Evolutionary conservation across 208 protist species (phyloP).

Genomic region (Crithidia fasciculata): DNA sequence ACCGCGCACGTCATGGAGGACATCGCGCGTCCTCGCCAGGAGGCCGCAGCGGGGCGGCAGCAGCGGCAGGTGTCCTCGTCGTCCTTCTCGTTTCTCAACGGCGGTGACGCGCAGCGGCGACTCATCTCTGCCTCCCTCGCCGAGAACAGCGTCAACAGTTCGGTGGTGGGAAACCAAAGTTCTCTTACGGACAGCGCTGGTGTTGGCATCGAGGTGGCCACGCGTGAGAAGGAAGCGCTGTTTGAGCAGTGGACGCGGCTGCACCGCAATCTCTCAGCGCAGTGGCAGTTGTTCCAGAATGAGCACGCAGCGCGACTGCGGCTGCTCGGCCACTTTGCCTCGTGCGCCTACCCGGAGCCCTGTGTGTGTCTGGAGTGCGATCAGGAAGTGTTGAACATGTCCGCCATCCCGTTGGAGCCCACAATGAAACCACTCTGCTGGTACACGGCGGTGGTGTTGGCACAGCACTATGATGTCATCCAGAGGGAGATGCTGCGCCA

Average conservation of each 20-base stretch:
- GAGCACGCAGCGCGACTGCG: conserved; percentile 38
- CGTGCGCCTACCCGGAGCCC: conserved; percentile 49
- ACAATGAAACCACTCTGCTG: conserved; percentile 42
- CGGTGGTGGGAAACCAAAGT: no score
- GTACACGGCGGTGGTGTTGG: conserved; percentile 52
- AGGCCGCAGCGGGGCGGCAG: background rate
- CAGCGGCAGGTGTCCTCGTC: background rate
- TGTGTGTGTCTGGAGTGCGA: conserved; percentile 53
- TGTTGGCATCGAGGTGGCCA: conserved; percentile 18
- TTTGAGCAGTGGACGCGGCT: conserved; percentile 36
- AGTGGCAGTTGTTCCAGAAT: conserved; percentile 39
- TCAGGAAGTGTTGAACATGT: conserved; percentile 59
- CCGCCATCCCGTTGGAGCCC: conserved; percentile 45
- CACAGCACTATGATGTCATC: conserved; percentile 24
- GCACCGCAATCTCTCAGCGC: conserved; percentile 21
- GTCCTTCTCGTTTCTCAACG: no score
- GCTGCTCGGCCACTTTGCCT: conserved; percentile 56
- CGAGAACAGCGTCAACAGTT: no score
- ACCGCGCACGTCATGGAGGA: conserved; percentile 4
- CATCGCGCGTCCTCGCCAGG: conserved; percentile 27
- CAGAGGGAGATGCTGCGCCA: conserved; percentile 38
- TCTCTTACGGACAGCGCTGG: background rate
- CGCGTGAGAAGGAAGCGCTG: conserved; percentile 35
- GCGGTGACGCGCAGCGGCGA: background rate
- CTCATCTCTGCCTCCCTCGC: background rate